phyloP scores from a whole-genome alignment of 2,329 filamentous ascomycete genomes.

The Verticillium dahliae region DNA sequence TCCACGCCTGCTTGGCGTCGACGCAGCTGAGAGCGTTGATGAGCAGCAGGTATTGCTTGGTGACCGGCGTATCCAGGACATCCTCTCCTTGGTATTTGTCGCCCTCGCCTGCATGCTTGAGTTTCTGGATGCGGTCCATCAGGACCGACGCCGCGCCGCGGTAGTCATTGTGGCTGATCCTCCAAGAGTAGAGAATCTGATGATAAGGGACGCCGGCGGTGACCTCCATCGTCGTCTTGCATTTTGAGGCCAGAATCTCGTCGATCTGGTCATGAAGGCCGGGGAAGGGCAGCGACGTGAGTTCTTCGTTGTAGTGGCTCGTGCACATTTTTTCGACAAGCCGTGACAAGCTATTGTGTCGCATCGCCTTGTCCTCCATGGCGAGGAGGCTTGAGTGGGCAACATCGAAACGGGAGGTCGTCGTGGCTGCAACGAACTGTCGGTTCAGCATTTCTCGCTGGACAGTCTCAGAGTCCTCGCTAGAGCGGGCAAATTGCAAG shows the following conservation, averaged over 20 bases:
- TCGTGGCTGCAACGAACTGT: constrained; percentile 75
- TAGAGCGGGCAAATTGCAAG: constrained; percentile 51
- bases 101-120: constrained; percentile 52
- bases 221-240: constrained; percentile 62
- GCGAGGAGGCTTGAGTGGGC: constrained; percentile 74
- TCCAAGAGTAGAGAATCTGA: constrained; percentile 86
- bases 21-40: constrained; percentile 92
- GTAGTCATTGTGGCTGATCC: constrained; percentile 78
- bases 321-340: constrained; percentile 67
- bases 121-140: constrained; percentile 56
- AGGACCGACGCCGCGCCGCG: constrained; percentile 65
- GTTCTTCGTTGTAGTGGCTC: constrained; percentile 55
- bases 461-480: constrained; percentile 30
- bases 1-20: constrained; percentile 72
- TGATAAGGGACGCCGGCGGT: constrained; percentile 66
- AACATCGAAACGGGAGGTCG: constrained; percentile 72
- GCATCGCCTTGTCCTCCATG: constrained; percentile 65
- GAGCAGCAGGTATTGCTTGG: constrained; percentile 76
- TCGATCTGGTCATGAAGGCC: constrained; percentile 75
- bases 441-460: constrained; percentile 72
- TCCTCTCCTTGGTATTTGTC: constrained; percentile 50
- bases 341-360: constrained; percentile 62
- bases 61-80: constrained; percentile 55
- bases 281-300: constrained; percentile 73
- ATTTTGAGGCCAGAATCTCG: constrained; percentile 65